Evolutionary conservation across 2,329 filamentous ascomycete species (phyloP), one percentile per base, ranked within the genome.

Genomic region (Waltergamsia citrina): DNA sequence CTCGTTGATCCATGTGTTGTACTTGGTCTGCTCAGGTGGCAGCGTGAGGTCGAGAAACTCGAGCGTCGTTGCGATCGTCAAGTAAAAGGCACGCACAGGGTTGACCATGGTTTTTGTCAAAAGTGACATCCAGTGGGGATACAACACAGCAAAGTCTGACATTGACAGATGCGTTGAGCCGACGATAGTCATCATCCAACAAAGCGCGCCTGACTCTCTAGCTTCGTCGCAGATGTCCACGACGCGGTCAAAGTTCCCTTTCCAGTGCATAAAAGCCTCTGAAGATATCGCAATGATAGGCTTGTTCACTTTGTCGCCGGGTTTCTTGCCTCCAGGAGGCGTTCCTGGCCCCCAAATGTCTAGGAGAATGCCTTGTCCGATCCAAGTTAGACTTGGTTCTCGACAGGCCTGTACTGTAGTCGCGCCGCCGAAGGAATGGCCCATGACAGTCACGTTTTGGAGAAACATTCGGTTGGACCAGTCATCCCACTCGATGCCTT

Each of bases 241-340:
- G 8, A 81, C 63, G 23, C 69, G 63, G 26, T 72, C 56, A 46
- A 78, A 79, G 40, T 81, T 83, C 3, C 65, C 60, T 16, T 70
- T 65, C 78, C 78, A 82, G 53, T 81, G 78, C 63, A 80, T 80
- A 55, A 82, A 82, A 0, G 75, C 78, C 51, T 83, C 78, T 6
- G 68, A 74, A 32, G 78, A 79, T 47, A 83, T 74, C 4, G 70
- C 71, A 6, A 83, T 60, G 7, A 82, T 47, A 5, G 78, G 78
- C 10, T 67, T 62, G 24, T 59, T 56, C 6, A 67, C 53, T 12
- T 62, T 59, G 36, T 69, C 58, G 4, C 60, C 45, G 1, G 59
- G 54, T 14, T 63, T 57, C 20, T 68, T 62, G 50, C 35, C 65
- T 42, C 44, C 55, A 43, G 42, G 65, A 44, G 43, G 69, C 46